phyloP scores from a whole-genome alignment of 176 grass and related monocot species.

The Zea luxurians region DNA sequence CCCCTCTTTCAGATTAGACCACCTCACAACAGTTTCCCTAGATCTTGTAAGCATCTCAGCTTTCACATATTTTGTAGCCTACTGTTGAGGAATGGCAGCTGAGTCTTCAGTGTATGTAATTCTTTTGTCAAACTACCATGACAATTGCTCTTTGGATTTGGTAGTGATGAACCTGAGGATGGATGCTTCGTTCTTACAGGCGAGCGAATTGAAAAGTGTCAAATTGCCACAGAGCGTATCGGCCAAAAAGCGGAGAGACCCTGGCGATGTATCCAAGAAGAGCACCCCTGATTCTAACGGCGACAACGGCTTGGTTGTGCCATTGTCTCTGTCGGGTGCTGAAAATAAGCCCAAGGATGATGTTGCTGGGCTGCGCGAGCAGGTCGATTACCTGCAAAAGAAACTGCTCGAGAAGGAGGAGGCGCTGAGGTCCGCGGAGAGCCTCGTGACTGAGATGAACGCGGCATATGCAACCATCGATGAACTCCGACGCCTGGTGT shows the following conservation, averaged over 20 bases:
- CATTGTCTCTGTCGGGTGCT: constrained; percentile 6
- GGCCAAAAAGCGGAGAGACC: constrained; percentile 63
- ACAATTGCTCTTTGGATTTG: background rate
- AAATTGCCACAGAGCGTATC: constrained; percentile 49
- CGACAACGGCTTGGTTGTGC: constrained; percentile 29
- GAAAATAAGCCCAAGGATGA: constrained; percentile 67
- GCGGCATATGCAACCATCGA: constrained; percentile 49
- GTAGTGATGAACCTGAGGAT: constrained; percentile 4
- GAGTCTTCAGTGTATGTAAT: background rate
- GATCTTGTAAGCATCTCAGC: constrained; percentile 26
- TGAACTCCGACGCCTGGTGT: constrained; percentile 54
- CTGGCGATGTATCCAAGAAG: constrained; percentile 47
- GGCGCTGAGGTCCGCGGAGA: constrained; percentile 61
- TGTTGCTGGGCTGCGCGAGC: constrained; percentile 49
- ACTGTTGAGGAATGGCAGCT: background rate
- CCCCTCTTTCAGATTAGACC: background rate
- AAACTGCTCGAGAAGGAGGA: constrained; percentile 79
- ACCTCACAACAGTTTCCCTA: background rate
- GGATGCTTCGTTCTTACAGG: constrained; percentile 37
- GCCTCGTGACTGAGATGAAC: constrained; percentile 66
- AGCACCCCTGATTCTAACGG: constrained; percentile 30
- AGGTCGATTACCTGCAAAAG: constrained; percentile 76
- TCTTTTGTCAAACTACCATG: background rate
- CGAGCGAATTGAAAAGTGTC: constrained; percentile 38
- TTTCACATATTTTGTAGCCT: background rate